A percentile compares a stretch with the other conserved stretches of the same genome.
Evolutionary conservation across 2,329 filamentous ascomycete species (phyloP).

Genomic region (Fusarium decemcellulare): DNA sequence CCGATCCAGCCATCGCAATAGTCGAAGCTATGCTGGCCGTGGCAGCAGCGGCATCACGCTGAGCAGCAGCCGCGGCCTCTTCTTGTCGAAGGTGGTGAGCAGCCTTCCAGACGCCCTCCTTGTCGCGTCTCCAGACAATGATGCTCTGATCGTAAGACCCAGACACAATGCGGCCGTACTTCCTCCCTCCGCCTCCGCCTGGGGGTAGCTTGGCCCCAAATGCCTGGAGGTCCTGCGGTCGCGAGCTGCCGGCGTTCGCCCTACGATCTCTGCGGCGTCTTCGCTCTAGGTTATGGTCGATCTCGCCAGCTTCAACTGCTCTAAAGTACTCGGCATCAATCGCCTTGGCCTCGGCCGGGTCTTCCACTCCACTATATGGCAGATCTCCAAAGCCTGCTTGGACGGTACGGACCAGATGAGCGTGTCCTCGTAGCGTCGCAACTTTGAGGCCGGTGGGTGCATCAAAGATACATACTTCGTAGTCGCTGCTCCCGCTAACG

Average conservation of each 20-base stretch:
- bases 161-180: slow-evolving; percentile 94
- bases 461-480: slow-evolving; percentile 96
- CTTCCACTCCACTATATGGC: slow-evolving; percentile 82
- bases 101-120: slow-evolving; percentile 87
- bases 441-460: slow-evolving; percentile 88
- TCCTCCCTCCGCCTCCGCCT: slow-evolving; percentile 90
- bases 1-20: slow-evolving; percentile 24
- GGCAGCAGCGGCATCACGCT: slow-evolving; percentile 44
- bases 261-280: slow-evolving; percentile 56
- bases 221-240: slow-evolving; percentile 82
- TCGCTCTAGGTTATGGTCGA: slow-evolving; percentile 54
- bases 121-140: slow-evolving; percentile 92
- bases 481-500: slow-evolving; percentile 95
- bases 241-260: slow-evolving; percentile 79
- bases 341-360: slow-evolving; percentile 78
- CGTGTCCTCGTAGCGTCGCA: slow-evolving; percentile 86
- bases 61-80: slow-evolving; percentile 72
- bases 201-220: slow-evolving; percentile 90
- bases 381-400: slow-evolving; percentile 95
- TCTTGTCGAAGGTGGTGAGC: slow-evolving; percentile 83
- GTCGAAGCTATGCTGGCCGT: slow-evolving; percentile 27
- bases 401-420: slow-evolving; percentile 89
- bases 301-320: slow-evolving; percentile 66
- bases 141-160: slow-evolving; percentile 97
- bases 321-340: slow-evolving; percentile 82